Base-by-base conservation (phyloP, 805 yeast genomes). In the Saccharomyces cerevisiae region DNA sequence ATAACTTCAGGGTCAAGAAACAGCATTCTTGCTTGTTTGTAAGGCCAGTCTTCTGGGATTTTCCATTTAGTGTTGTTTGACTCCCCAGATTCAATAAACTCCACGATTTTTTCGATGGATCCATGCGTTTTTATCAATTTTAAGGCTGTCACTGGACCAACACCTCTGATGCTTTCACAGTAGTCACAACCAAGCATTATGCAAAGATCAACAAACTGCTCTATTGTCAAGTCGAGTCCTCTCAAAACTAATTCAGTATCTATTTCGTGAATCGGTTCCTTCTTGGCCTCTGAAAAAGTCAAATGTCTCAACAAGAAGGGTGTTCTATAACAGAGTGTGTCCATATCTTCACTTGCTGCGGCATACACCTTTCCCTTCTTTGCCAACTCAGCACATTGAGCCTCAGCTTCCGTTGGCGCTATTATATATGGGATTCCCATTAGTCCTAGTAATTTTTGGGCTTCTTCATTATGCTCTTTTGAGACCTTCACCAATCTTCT, bases 311-410 rank as follows among this genome's bases (percentile, higher is more conserved):
- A 76, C 52, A 94, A 73, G 56, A 73, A 82, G 5, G 96, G 94
- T 1, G 98, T 88, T 54, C 82, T 84, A 67, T 92, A 94, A 65
- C 98, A 94, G 53, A 94, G 70, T 1, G 99, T 94, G 72, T 94
- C 99, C 99, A 94, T 94, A 81, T 94, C 99, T 69, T 94, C 99
- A 5, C 96, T 87, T 1, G 97, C 99, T 2, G 98, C 96, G 8
- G 96, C 99, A 67, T 84, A 94, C 0, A 92, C 98, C 66, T 89
- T 90, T 1, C 96, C 97, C 11, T 82, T 80, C 55, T 83, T 80
- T 3, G 97, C 97, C 49, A 94, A 73, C 58, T 83, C 94, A 0
- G 99, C 98, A 75, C 99, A 94, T 65, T 94, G 98, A 0, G 99
- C 96, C 69, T 94, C 99, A 1, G 99, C 99, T 71, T 94, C 99